Evolutionary conservation across 2,329 filamentous ascomycete genomes (phyloP), one percentile per base, ranked within the genome.

Genomic region (Ophiostoma novo-ulmi): DNA sequence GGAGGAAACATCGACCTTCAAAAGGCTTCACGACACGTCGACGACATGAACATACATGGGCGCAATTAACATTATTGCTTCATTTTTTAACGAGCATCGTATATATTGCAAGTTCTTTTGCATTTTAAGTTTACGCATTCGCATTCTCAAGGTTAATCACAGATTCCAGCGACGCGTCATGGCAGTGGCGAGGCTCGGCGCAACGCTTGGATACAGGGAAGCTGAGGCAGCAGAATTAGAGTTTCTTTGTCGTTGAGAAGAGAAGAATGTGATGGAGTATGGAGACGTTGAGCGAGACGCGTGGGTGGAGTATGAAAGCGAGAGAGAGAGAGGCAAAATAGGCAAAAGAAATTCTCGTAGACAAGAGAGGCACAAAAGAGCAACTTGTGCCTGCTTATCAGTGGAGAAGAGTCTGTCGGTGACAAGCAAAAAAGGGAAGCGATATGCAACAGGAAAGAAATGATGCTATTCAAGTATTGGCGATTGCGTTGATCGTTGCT

Each of bases 131-230:
- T 22, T 63, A 63, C 58, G 26, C 26, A 63, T 63, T 63, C 58
- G 13, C 58, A 63, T 31, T 35, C 58, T 63, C 22, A 35, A 22
- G 26, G 26, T 13, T 38, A 22, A 65, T 65, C 35, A 39, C 63
- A 41, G 17, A 39, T 65, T n/a, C 36, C 31, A 65, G 63, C 63
- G 63, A 65, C 63, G 63, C 63, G 63, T 65, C 63, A 38, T n/a
- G 35, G 63, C 63, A 39, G 35, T 20, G 52, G 52, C 52, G 52
- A 58, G 52, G 52, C 52, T 58, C 52, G 52, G 52, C 52, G 52
- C 52, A 22, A 26, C 52, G 58, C 58, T 63, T 63, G 58, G 22
- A 36, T 6, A 5, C 31, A 31, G 31, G 31, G 31, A 4, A 31
- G 58, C 58, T 58, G 52, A 63, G 58, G 26, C 22, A 63, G 58